Conservation (phyloP, 2,329 filamentous ascomycete genomes). For the Ophiostoma perfectum region DNA sequence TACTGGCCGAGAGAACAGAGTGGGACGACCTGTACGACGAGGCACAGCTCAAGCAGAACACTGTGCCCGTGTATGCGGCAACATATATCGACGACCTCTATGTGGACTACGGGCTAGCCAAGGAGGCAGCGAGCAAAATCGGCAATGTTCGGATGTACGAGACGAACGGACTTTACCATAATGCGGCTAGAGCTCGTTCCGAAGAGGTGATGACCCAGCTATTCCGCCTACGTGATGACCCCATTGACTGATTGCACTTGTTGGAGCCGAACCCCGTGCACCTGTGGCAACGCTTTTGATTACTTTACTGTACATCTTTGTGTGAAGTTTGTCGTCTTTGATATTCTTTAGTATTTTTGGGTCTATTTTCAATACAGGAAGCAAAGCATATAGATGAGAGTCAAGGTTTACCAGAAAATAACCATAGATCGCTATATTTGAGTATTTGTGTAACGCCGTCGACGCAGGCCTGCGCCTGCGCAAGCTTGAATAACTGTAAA, state of each 20-base stretch:
- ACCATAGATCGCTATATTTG: too few relatives aligned
- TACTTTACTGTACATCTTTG: not conserved
- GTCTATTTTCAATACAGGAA: too few relatives aligned
- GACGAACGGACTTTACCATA: slow-evolving; percentile 84
- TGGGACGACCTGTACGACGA: slow-evolving; percentile 77
- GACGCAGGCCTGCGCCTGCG: not conserved
- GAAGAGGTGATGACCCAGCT: slow-evolving; percentile 73
- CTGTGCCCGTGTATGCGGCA: slow-evolving; percentile 80
- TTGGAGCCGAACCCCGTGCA: too few relatives aligned
- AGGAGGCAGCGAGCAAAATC: slow-evolving; percentile 68
- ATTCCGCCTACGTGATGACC: slow-evolving; percentile 69
- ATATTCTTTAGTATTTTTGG: too few relatives aligned
- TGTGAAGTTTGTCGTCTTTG: too few relatives aligned
- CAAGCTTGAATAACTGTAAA: not conserved
- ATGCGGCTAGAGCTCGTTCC: slow-evolving; percentile 66
- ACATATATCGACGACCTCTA: slow-evolving; percentile 89
- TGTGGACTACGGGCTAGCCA: slow-evolving; percentile 70
- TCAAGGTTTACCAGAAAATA: too few relatives aligned
- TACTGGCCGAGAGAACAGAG: slow-evolving; percentile 59
- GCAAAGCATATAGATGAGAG: too few relatives aligned
- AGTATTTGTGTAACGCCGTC: too few relatives aligned
- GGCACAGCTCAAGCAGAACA: slow-evolving; percentile 65
- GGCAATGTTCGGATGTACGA: slow-evolving; percentile 73
- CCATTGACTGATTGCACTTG: slow-evolving; percentile 43
- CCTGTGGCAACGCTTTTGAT: too few relatives aligned